Evolutionary conservation across 331 rosid species (phyloP).

Genomic region (Dryas integrifolia): DNA sequence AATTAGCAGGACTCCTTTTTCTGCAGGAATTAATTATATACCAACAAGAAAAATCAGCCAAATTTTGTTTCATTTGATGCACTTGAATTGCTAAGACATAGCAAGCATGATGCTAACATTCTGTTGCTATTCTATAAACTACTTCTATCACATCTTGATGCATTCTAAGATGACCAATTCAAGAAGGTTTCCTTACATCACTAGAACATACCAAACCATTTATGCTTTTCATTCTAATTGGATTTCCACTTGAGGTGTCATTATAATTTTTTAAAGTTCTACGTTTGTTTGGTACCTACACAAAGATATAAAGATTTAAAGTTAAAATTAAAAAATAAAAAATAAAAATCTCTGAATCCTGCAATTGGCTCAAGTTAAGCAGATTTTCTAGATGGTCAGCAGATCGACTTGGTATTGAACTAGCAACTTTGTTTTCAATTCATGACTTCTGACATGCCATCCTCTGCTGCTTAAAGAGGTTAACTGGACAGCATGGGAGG

Average conservation of each 20-base stretch:
- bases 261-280: background rate
- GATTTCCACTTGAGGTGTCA: conserved; percentile 23
- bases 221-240: background rate
- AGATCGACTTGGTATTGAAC: background rate
- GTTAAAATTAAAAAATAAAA: no score
- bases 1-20: background rate
- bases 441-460: background rate
- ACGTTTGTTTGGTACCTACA: background rate
- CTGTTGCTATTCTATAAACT: background rate
- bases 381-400: background rate
- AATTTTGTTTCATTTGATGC: conserved; percentile 1
- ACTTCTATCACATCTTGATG: background rate
- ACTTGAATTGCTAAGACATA: background rate
- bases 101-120: background rate
- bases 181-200: conserved; percentile 2
- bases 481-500: background rate
- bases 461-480: background rate
- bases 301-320: background rate
- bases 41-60: background rate
- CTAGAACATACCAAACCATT: conserved; percentile 12
- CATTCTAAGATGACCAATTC: conserved; percentile 1
- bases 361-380: background rate
- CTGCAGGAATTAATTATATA: conserved; percentile 3
- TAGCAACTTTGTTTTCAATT: background rate
- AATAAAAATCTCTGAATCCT: background rate